These are phyloP conservation scores for Dinochytrium kinnereticum DNA, from an alignment of 371 early-diverging fungal species.

Conservation along the genomic window DNA sequence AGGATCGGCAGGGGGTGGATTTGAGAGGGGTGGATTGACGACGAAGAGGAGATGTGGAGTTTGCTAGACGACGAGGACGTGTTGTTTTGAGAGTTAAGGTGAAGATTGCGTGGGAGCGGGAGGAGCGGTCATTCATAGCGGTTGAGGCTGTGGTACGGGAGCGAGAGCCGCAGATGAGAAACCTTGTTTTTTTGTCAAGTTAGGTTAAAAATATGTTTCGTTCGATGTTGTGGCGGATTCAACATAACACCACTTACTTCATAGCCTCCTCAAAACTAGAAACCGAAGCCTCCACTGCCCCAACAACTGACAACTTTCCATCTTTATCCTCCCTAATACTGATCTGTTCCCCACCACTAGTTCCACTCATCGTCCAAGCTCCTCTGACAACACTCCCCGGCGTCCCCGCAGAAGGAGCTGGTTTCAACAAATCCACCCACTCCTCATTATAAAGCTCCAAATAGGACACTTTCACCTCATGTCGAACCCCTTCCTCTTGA, in stretches of 20 bases:
- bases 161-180: constrained; percentile 54
- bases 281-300: constrained; percentile 1
- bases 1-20: neutral
- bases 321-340: constrained; percentile 13
- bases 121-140: constrained; percentile 91
- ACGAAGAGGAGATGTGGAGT: neutral
- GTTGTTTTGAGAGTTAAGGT: constrained; percentile 65
- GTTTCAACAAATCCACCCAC: constrained; percentile 16
- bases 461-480: constrained; percentile 1
- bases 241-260: neutral
- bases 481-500: neutral
- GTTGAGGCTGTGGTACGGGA: constrained; percentile 91
- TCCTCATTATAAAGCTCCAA: constrained; percentile 18
- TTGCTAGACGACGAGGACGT: constrained; percentile 1
- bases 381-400: neutral
- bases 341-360: neutral
- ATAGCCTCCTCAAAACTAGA: neutral
- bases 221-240: neutral
- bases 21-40: neutral
- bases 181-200: constrained; percentile 64
- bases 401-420: neutral
- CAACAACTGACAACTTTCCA: neutral
- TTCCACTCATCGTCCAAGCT: neutral
- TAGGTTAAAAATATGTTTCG: neutral
- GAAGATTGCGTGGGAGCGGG: constrained; percentile 96